phyloP scores from a whole-genome alignment of 2,329 filamentous ascomycete genomes.

The Venturia effusa region DNA sequence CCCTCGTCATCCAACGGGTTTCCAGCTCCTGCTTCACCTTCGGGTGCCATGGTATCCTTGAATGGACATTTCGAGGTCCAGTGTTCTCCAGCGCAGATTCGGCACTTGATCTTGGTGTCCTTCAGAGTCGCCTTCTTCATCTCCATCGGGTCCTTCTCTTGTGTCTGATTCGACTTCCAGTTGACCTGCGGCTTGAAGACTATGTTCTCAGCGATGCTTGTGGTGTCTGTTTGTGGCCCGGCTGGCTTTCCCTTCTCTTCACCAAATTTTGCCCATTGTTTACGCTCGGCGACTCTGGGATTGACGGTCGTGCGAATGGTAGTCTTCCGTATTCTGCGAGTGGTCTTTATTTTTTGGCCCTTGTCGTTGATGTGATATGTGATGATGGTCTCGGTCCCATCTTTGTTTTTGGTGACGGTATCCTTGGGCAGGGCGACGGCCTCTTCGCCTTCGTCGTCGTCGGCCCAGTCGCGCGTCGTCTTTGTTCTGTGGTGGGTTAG shows the following conservation, averaged over 20 bases:
- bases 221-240: constrained; percentile 82
- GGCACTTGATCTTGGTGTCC: constrained; percentile 99
- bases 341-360: constrained; percentile 94
- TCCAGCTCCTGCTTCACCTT: constrained; percentile 40
- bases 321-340: constrained; percentile 85
- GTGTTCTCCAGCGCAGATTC: constrained; percentile 97
- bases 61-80: constrained; percentile 98
- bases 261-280: constrained; percentile 89
- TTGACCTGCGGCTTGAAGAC: constrained; percentile 87
- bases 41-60: constrained; percentile 97
- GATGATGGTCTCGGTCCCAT: constrained; percentile 93
- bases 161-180: constrained; percentile 74
- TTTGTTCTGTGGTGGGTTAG: neutral
- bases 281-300: constrained; percentile 89
- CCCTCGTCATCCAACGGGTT: constrained; percentile 37
- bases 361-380: constrained; percentile 85
- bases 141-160: constrained; percentile 66
- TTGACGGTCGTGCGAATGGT: constrained; percentile 90
- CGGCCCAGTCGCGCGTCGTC: constrained; percentile 65
- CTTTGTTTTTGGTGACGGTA: constrained; percentile 91
- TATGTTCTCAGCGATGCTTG: constrained; percentile 94
- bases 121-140: constrained; percentile 61
- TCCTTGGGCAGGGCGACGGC: constrained; percentile 75
- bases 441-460: constrained; percentile 78
- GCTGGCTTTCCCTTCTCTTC: constrained; percentile 71